A percentile compares a stretch with the other conserved stretches of the same genome.
Conservation (phyloP, 2,329 filamentous ascomycete species). For the Botrytis byssoidea region DNA sequence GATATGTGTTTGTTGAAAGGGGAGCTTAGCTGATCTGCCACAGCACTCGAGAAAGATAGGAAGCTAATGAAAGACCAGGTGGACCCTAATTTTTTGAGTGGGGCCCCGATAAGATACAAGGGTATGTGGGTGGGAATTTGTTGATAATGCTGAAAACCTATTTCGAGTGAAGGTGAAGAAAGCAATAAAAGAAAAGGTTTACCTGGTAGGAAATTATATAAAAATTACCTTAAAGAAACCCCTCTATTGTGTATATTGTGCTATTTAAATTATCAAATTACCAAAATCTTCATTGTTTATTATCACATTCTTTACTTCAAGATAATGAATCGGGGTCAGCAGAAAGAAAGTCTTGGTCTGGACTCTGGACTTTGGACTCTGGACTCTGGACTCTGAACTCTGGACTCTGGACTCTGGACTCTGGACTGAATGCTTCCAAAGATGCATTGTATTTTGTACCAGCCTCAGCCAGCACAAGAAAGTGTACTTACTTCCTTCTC, state of each 20-base stretch:
- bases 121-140: neutral
- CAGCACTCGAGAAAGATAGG: neutral
- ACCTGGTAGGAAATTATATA: neutral
- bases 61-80: constrained; percentile 15
- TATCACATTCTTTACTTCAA: neutral
- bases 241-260: neutral
- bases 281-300: neutral
- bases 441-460: neutral
- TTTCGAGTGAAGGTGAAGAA: neutral
- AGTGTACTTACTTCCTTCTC: neutral
- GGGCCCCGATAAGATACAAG: neutral
- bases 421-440: neutral
- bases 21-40: neutral
- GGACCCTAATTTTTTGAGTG: neutral
- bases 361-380: neutral
- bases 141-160: neutral
- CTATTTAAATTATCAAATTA: too few species aligned
- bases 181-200: neutral
- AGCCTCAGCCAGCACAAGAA: neutral
- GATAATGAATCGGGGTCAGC: neutral
- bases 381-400: neutral
- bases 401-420: neutral
- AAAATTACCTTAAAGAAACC: neutral
- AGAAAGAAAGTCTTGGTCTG: neutral
- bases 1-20: constrained; percentile 15